phyloP scores from a whole-genome alignment of 2,329 filamentous ascomycete genomes.

The Fusarium nygamai region DNA sequence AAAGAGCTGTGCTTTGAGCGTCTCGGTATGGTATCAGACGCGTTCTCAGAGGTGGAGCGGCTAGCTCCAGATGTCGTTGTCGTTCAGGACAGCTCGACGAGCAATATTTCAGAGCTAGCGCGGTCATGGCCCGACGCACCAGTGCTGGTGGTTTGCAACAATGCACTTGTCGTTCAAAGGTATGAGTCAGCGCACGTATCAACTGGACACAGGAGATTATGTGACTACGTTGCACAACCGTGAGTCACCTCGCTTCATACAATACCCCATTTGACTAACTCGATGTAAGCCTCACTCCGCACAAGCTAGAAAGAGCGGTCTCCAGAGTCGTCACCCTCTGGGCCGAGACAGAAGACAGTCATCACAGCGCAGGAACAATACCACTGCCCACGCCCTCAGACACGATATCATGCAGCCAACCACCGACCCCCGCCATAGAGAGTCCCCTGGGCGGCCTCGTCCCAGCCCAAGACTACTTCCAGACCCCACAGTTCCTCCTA shows the following conservation, averaged over 20 bases:
- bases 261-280: background rate
- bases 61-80: constrained; percentile 41
- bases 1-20: background rate
- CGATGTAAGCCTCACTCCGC: constrained; percentile 44
- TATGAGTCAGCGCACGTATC: constrained; percentile 23
- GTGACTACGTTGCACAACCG: constrained; percentile 52
- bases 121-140: background rate
- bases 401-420: background rate
- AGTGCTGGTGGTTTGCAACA: constrained; percentile 46
- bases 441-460: background rate
- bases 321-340: background rate
- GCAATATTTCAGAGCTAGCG: background rate
- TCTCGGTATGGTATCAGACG: constrained; percentile 7
- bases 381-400: background rate
- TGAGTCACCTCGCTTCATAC: constrained; percentile 25
- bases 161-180: constrained; percentile 42
- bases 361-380: background rate
- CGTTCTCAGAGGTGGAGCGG: background rate
- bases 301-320: constrained; percentile 46
- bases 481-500: constrained; percentile 41
- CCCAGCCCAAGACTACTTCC: background rate
- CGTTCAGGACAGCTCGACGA: constrained; percentile 4
- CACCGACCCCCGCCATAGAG: background rate
- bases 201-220: constrained; percentile 22
- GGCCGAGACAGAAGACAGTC: background rate